A percentile compares a stretch with the other conserved stretches of the same genome.
Evolutionary conservation across 345 rosid species (phyloP).

Genomic region (Trapa incisa): DNA sequence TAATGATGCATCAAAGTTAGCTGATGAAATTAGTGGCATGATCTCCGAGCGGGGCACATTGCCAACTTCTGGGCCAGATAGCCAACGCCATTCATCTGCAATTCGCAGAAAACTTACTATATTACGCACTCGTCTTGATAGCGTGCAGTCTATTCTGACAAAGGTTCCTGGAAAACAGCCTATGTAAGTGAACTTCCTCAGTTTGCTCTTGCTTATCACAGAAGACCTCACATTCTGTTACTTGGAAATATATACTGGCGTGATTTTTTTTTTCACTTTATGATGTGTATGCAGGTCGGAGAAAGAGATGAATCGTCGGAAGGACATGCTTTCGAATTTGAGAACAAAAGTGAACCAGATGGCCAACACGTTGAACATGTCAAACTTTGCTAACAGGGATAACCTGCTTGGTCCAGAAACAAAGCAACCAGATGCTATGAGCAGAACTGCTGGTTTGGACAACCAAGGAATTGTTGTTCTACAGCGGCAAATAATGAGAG

Average conservation of each 20-base stretch:
- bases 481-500: conserved; percentile 86
- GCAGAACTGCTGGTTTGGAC: conserved; percentile 54
- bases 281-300: conserved; percentile 46
- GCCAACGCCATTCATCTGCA: conserved; percentile 80
- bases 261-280: not conserved
- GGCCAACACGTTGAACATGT: conserved; percentile 78
- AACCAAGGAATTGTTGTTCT: conserved; percentile 78
- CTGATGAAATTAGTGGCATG: conserved; percentile 79
- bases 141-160: conserved; percentile 57
- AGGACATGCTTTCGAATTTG: conserved; percentile 68
- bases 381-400: conserved; percentile 67
- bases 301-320: conserved; percentile 93
- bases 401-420: conserved; percentile 74
- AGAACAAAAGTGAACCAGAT: conserved; percentile 68
- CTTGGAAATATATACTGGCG: not conserved
- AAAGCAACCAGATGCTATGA: conserved; percentile 47
- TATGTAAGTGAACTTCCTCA: conserved; percentile 28
- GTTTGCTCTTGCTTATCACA: not conserved
- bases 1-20: conserved; percentile 59
- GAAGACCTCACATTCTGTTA: not conserved
- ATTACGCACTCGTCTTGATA: conserved; percentile 69
- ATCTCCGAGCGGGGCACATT: conserved; percentile 48
- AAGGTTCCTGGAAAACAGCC: conserved; percentile 63
- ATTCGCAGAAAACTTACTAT: conserved; percentile 82
- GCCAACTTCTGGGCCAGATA: conserved; percentile 60